phyloP scores from a whole-genome alignment of 163 green algal species.

The Botryococcus braunii region DNA sequence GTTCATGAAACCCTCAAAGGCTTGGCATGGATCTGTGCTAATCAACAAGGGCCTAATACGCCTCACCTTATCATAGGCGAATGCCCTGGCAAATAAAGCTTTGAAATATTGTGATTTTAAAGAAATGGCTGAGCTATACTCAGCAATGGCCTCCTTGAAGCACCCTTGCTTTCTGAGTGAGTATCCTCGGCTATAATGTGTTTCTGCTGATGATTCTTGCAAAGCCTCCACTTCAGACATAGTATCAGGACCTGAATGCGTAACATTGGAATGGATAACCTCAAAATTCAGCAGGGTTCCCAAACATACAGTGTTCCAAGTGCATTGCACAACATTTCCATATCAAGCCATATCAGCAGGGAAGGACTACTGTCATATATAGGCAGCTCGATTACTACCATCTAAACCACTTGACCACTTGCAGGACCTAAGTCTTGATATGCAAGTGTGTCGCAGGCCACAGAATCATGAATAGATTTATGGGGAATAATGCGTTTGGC shows the following conservation, averaged over 20 bases:
- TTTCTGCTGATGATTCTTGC: constrained; percentile 26
- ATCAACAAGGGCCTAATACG: no score
- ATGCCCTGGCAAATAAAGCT: constrained; percentile 74
- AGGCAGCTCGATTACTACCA: not conserved
- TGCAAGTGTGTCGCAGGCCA: not conserved
- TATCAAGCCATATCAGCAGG: not conserved
- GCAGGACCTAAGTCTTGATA: constrained; percentile 2
- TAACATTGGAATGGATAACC: not conserved
- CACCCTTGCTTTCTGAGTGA: constrained; percentile 51
- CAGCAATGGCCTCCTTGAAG: constrained; percentile 49
- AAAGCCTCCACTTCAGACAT: not conserved
- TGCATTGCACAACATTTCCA: not conserved
- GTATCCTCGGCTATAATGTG: constrained; percentile 51
- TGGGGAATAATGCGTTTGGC: not conserved
- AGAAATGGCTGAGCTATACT: constrained; percentile 54
- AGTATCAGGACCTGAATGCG: not conserved
- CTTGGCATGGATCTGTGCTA: no score
- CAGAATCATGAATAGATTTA: not conserved
- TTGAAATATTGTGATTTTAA: constrained; percentile 63
- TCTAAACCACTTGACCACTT: not conserved
- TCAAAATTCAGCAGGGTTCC: not conserved
- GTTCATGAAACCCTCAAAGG: not conserved
- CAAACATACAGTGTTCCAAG: not conserved
- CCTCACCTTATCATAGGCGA: constrained; percentile 67
- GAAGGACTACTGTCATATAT: not conserved